phyloP scores from a whole-genome alignment of 75 land plant genomes.

The Ceratopteris richardii region DNA sequence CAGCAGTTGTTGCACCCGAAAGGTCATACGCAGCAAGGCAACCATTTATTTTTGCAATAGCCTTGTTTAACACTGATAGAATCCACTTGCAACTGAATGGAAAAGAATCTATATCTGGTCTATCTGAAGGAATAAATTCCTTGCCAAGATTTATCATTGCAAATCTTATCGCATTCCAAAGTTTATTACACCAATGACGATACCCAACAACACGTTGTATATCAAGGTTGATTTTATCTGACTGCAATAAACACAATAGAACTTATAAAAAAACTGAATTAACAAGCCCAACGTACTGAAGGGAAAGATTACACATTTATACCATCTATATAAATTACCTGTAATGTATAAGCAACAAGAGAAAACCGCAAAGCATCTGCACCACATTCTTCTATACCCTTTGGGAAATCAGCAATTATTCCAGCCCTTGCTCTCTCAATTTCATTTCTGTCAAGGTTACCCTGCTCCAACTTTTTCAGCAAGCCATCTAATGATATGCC shows the following conservation, averaged over 20 bases:
- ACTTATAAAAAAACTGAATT: background rate
- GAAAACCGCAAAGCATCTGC: slow-evolving; percentile 97
- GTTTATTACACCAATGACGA: slow-evolving; percentile 94
- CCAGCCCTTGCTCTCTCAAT: slow-evolving; percentile 64
- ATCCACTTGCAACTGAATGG: slow-evolving; percentile 88
- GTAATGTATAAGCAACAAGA: slow-evolving; percentile 86
- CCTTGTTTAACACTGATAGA: slow-evolving; percentile 60
- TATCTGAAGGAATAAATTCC: slow-evolving; percentile 43
- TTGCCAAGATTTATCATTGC: slow-evolving; percentile 79
- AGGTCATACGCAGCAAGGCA: slow-evolving; percentile 57
- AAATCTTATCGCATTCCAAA: slow-evolving; percentile 91
- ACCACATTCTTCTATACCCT: slow-evolving; percentile 93
- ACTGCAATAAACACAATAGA: slow-evolving; percentile 31
- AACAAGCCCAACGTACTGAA: background rate
- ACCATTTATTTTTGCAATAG: slow-evolving; percentile 51
- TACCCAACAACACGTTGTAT: slow-evolving; percentile 83
- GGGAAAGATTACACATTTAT: background rate
- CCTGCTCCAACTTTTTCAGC: slow-evolving; percentile 68
- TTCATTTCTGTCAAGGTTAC: slow-evolving; percentile 78
- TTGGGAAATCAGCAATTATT: slow-evolving; percentile 73
- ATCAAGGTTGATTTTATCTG: slow-evolving; percentile 87
- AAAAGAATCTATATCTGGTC: slow-evolving; percentile 21
- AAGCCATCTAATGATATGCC: slow-evolving; percentile 78
- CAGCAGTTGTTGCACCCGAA: slow-evolving; percentile 60
- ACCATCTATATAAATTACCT: slow-evolving; percentile 36